Evolutionary conservation across 2,329 filamentous ascomycete genomes (phyloP), one percentile per base, ranked within the genome.

Genomic region (Amesomyces nigricolor): DNA sequence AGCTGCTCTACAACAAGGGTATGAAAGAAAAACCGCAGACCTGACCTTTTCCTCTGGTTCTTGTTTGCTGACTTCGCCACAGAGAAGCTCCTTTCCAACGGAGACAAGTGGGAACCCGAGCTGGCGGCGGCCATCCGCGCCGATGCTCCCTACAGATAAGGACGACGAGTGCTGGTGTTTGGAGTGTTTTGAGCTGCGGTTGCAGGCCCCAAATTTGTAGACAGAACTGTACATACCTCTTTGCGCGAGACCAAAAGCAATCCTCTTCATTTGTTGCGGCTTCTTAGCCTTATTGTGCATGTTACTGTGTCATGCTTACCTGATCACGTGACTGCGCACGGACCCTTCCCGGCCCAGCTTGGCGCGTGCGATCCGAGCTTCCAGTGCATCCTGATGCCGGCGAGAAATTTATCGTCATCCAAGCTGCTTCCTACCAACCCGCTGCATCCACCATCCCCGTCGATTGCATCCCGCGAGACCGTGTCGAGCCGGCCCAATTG

Each of bases 51-150:
- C 39, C 2, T 30, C 13, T 30, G 5, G 5, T 6, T 9, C 3
- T 4, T 29, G 13, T 8, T 38, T 45, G 58, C 67, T 71, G 53
- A 70, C 63, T 39, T 22, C 3, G 5, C 26, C 32, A 60, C 65
- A 78, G 87, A 95, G 79, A 95, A 95, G 76, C 76, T 95, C 62
- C 74, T 96, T 61, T 77, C 88, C 63, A 95, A 95, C 70, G 89
- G 91, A 67, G 91, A 95, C 77, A 92, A 91, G 76, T 99, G 94
- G 94, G 94, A 99, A 78, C 91, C 94, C 7, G 94, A 99, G 76
- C 79, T 99, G 68, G 92, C 92, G 1, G 92, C 94, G 56, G 86
- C 83, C 64, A 94, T 94, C 70, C 86, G 91, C 68, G 94, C 94
- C 59, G 94, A 99, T 79, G 85, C 91, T 53, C 92, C 92, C 50